A percentile compares a stretch with the other conserved stretches of the same genome.
Evolutionary conservation across 441 rosid genomes (phyloP).

Genomic region (Corymbia citriodora): DNA sequence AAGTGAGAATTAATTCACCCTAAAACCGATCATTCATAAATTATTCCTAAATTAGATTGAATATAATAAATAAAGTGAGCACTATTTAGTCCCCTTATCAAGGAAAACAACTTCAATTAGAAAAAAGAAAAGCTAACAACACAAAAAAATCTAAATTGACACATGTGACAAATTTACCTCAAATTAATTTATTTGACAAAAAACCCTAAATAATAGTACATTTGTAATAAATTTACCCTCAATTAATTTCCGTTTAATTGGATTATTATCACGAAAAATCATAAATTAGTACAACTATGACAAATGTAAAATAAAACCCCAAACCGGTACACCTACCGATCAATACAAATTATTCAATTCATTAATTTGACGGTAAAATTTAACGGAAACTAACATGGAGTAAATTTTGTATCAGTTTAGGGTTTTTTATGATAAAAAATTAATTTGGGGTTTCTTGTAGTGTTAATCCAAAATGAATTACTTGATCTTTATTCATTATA

Average conservation of each 20-base stretch:
- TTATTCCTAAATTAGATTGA: not conserved
- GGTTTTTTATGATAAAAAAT: too few relatives aligned
- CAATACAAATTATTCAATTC: rapidly evolving
- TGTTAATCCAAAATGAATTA: not conserved
- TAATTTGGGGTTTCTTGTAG: not conserved
- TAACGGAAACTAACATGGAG: rapidly evolving
- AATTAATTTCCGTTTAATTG: too few relatives aligned
- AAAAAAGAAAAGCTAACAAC: not conserved
- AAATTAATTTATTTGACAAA: too few relatives aligned
- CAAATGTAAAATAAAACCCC: too few relatives aligned
- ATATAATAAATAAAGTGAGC: not conserved
- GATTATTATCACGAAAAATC: too few relatives aligned
- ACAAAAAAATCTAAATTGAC: not conserved
- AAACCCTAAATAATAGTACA: too few relatives aligned
- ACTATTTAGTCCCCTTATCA: not conserved
- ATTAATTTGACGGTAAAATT: rapidly evolving
- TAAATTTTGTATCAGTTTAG: too few relatives aligned
- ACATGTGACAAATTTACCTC: rapidly evolving
- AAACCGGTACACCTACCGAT: rapidly evolving
- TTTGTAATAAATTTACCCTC: too few relatives aligned
- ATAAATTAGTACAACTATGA: not conserved
- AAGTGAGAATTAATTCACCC: too few relatives aligned
- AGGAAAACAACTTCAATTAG: not conserved
- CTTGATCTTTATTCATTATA: not conserved
- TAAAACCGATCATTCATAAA: too few relatives aligned